Evolutionary conservation across 371 early-diverging fungal genomes (phyloP), one percentile per base, ranked within the genome.

Genomic region (Fennellomyces sp.): DNA sequence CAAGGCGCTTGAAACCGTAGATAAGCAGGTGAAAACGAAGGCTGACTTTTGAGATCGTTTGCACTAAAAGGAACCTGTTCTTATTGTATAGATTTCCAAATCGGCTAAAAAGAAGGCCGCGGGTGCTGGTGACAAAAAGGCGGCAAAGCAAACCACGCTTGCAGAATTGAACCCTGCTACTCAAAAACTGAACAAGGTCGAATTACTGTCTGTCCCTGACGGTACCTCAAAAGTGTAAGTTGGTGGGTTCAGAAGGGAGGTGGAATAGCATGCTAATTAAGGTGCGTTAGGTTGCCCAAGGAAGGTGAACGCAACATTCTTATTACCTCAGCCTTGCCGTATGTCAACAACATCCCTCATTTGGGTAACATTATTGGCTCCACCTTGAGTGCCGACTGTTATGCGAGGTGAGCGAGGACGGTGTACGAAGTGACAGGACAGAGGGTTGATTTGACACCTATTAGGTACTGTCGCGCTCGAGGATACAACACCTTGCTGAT

Each of bases 311-410:
- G 88, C 47, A 98, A 98, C 76, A 73, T 98, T 51, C 79, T 99
- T 70, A 93, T 99, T 63, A 99, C 99, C 17, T 91, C 92, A 45
- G 99, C 99, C 15, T 84, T 99, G 55, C 99, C 99, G 19, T 99
- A 99, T 75, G 99, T 99, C 57, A 99, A 99, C 88, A 99, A 99
- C 73, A 92, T 97, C 56, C 99, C 99, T 50, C 99, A 99, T 69
- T 87, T 99, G 72, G 99, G 99, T 71, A 99, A 99, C 85, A 92
- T 99, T 66, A 93, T 99, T 68, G 99, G 99, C 27, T 96, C 96
- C 56, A 94, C 97, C 2, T 86, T 99, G 56, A 93, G 94, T 73
- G 99, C 96, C n/a, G 99, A 99, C 81, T 97, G 94, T 12, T 99
- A 86, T 82, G 93, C 97, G 30, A 86, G 99, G 80, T 88, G 70